Conservation (phyloP, 2,329 filamentous ascomycete genomes). For the Malbranchea zuffiana region DNA sequence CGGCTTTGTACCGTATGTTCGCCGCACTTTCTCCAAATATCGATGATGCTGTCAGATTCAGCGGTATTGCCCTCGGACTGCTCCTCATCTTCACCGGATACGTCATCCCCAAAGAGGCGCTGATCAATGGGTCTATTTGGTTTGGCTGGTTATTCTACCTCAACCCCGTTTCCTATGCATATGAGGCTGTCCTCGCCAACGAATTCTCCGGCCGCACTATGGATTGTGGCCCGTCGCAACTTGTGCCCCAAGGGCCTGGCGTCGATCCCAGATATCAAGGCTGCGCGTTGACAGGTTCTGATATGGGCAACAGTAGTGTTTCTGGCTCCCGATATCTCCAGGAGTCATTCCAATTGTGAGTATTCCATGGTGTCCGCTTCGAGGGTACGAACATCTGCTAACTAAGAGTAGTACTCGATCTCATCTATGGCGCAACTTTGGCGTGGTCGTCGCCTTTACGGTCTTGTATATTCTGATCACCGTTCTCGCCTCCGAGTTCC, state of each 20-base stretch:
- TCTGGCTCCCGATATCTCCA: constrained; percentile 45
- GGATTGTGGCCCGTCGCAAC: constrained; percentile 47
- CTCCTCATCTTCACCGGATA: constrained; percentile 65
- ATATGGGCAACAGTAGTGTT: constrained; percentile 41
- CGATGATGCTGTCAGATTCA: constrained; percentile 55
- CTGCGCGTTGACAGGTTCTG: constrained; percentile 51
- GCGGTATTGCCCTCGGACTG: constrained; percentile 49
- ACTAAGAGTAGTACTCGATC: constrained; percentile 14
- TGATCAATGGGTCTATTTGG: constrained; percentile 77
- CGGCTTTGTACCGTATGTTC: constrained; percentile 55
- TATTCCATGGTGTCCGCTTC: no score
- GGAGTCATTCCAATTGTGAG: constrained; percentile 44
- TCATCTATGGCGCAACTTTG: constrained; percentile 63
- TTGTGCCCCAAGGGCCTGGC: constrained; percentile 49
- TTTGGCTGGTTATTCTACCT: constrained; percentile 73
- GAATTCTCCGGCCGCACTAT: constrained; percentile 51
- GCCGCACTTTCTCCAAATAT: constrained; percentile 53
- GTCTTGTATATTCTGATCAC: constrained; percentile 65
- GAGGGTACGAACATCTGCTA: background rate
- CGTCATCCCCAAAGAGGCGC: constrained; percentile 54
- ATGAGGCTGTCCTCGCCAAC: constrained; percentile 60
- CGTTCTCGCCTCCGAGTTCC: constrained; percentile 55
- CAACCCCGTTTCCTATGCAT: constrained; percentile 67
- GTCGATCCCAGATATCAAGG: constrained; percentile 48
- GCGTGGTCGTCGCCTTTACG: constrained; percentile 63